Base-by-base conservation (phyloP, 2,329 filamentous ascomycete genomes). In the Neospermospora avenae region DNA sequence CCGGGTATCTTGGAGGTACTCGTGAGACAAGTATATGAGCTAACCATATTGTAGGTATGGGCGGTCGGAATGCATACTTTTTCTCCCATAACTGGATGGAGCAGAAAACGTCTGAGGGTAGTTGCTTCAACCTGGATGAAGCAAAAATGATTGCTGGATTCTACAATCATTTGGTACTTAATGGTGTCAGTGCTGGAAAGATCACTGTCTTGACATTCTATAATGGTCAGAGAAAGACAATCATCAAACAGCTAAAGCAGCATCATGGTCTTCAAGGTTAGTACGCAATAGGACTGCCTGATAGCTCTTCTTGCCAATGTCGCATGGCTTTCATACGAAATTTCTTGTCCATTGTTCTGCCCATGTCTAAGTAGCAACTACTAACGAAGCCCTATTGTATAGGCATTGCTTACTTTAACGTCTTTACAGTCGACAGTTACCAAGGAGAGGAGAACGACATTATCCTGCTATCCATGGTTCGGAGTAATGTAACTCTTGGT, bases 391-490 rank as follows among this genome's bases (percentile, higher is more conserved):
- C 28, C 6, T 31, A 31, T 31, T 31, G n/a, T 10, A 10, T 31
- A 31, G 28, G 11, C 1, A 51, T 58, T 2, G 51, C 51, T 0
- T 65, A 66, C 25, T 73, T 73, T 67, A 87, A 87, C 2, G 87
- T 96, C 1, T 83, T 84, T 35, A 96, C 92, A 0, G 90, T 97
- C 0, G 93, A 96, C 69, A 90, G 89, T 0, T 96, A 93, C 69
- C 92, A 96, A 72, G 92, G 92, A 13, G 91, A 96, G 68, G 91
- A 96, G 71, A 96, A 96, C 63, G 89, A 93, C 24, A 79, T 96
- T 8, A 80, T 97, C 10, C 72, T 96, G 1, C 77, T 96, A 0
- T 96, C 92, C 0, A 77, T 96, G 0, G 91, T 95, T 3, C 83
- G 93, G 45, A 92, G 87, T 64, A 88, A 87, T 37, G 65, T 71